Base-by-base conservation (phyloP, 352 stramenopile genomes). In the Phytophthora boehmeriae region DNA sequence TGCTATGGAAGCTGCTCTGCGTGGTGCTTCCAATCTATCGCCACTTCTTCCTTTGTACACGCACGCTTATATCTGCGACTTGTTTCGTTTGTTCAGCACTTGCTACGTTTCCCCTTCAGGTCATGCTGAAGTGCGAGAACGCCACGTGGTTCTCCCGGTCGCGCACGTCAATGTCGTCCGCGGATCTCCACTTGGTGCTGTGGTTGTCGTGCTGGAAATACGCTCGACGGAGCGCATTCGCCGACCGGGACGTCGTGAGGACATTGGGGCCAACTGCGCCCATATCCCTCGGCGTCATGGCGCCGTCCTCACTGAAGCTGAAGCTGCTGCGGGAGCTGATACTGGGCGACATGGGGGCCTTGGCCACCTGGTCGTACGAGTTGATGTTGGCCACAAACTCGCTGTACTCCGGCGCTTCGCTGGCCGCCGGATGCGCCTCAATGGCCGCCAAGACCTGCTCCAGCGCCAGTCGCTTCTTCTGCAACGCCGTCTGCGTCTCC, bases 381-480 rank as follows among this genome's bases (percentile, higher is more conserved):
- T 86, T 78, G 2, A 71, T 80, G 38, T 89, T 73, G 28, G 80
- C 80, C 36, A 88, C 51, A 63, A 92, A 92, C 59, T 83, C 80
- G 27, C 85, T 73, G 64, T 88, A 88, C 68, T 83, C 78, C 16
- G 76, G 66, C 49, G 82, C 54, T 43, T 89, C 78, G 16, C 69
- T 74, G 23, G 83, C 80, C 10, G 71, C 69, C 2, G 69, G 50
- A 68, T 92, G 80, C 39, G 59, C 75, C 57, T 89, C 65, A 41
- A 92, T 86, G 50, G 80, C 78, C 44, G 78, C 73, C 47, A 92
- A 62, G 32, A 92, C 73, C 51, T 72, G 71, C 36, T 87, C 73
- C 23, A 92, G 73, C 50, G 76, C 73, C n/a, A 81, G 53, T 11
- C 83, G 83, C 45, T 87, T 85, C 63, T 87, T 80, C 63, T 88